Base-by-base conservation (phyloP, 108 stramenopile genomes). In the Aurantiochytrium sp. region DNA sequence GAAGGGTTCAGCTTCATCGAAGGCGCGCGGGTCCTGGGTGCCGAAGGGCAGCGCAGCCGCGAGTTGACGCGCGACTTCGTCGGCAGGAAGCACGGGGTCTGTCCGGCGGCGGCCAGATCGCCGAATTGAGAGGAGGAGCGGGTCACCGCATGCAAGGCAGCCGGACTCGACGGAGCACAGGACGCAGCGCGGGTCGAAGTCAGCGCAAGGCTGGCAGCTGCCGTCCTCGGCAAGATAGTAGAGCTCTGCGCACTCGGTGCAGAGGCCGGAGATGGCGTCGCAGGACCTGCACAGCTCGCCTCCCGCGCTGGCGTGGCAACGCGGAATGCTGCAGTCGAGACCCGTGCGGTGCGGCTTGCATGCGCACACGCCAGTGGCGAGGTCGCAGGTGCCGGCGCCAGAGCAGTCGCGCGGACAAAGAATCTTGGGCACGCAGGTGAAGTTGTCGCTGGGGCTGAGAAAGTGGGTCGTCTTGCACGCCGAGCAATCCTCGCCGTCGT, bases 341-440 rank as follows among this genome's bases (percentile, higher is more conserved):
- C 95, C 95, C 30, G 54, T 87, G 4, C 94, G 90, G 69, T 94
- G 92, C 4, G 88, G 68, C n/a, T 52, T 52, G 85, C 95, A 96
- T 15, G 89, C 55, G 86, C 95, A 96, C 2, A 34, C 50, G 12
- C 95, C 95, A 4, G 94, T 94, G 34, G 55, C 32, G 87, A 92
- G 90, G 88, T 96, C 90, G 86, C 95, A 96, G 1, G 85, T 89
- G 37, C 95, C 95, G 2, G 90, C 92, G 21, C 94, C 88, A 4
- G 92, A 94, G 88, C 95, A 96, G 54, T 94, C 94, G 50, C 89
- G 88, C 3, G 94, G 93, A 54, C 95, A 96, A 5, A 90, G 65
- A 42, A 89, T 65, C 89, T 94, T 95, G 0, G 93, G 91, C 54
- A 93, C 93, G 81, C 95, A 96, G 17, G 93, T 15, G 45, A 69